phyloP scores from a whole-genome alignment of 805 yeast species.

The Kuraishia cidri region DNA sequence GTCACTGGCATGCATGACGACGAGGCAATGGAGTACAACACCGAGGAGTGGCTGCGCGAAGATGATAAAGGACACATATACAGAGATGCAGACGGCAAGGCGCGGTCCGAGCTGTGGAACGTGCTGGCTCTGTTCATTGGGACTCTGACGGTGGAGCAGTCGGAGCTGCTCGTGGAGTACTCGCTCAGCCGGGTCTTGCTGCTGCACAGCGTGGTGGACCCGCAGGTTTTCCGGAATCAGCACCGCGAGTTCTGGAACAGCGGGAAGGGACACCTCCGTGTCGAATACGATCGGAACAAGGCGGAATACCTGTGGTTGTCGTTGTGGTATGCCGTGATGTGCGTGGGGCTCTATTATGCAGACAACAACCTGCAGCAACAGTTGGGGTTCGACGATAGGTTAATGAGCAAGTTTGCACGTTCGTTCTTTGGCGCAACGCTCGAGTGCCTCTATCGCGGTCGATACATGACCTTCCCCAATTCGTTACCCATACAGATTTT shows the following conservation, averaged over 20 bases:
- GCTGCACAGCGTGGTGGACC: slow-evolving; percentile 44
- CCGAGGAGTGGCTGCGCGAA: no score
- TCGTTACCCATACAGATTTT: slow-evolving; percentile 16
- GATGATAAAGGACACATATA: not conserved
- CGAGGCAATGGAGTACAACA: slow-evolving; percentile 1
- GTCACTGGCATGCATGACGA: slow-evolving; percentile 1
- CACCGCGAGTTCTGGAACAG: slow-evolving; percentile 28
- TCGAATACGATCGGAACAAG: slow-evolving; percentile 13
- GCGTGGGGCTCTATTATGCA: slow-evolving; percentile 18
- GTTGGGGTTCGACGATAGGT: slow-evolving; percentile 13
- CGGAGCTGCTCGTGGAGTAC: slow-evolving; percentile 11
- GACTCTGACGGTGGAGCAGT: slow-evolving; percentile 9
- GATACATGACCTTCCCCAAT: slow-evolving; percentile 19
- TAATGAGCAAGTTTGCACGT: slow-evolving; percentile 17
- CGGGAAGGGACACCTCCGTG: slow-evolving; percentile 13
- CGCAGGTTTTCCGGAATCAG: slow-evolving; percentile 59
- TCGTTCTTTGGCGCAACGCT: slow-evolving; percentile 19
- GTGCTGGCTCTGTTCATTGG: slow-evolving; percentile 11
- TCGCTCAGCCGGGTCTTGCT: slow-evolving; percentile 10
- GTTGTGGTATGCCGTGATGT: slow-evolving; percentile 19
- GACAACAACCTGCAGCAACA: slow-evolving; percentile 12
- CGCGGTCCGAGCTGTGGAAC: slow-evolving; percentile 16
- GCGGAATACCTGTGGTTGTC: slow-evolving; percentile 18
- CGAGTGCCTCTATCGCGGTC: slow-evolving; percentile 21
- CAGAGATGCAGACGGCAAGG: not conserved